phyloP scores from a whole-genome alignment of 768 basidiomycete genomes.

The Gloeopeniophorella convolvens region DNA sequence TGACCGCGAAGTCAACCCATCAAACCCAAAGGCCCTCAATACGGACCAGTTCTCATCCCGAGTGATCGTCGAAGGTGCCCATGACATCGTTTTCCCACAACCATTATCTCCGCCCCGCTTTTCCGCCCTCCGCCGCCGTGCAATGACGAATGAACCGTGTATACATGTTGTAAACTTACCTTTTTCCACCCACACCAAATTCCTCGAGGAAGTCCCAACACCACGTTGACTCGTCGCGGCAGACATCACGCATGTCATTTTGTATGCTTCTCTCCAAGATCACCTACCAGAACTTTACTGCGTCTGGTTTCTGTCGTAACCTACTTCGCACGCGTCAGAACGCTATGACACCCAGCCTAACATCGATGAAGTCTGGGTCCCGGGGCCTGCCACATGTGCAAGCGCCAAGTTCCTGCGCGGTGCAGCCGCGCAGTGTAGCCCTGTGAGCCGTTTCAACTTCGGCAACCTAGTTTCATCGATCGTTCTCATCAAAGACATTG shows the following conservation, averaged over 20 bases:
- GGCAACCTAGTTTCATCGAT: conserved; percentile 17
- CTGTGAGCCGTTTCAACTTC: conserved; percentile 13
- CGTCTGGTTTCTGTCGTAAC: no score
- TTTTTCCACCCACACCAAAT: no score
- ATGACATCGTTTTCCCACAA: not conserved
- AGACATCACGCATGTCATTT: conserved; percentile 17
- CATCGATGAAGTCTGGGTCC: conserved; percentile 1
- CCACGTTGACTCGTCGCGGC: conserved; percentile 5
- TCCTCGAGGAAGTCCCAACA: not conserved
- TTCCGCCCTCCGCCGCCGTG: not conserved
- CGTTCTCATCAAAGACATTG: not conserved
- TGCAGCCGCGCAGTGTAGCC: conserved; percentile 13
- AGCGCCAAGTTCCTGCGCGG: conserved; percentile 12
- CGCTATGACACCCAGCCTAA: not conserved
- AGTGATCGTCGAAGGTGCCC: not conserved
- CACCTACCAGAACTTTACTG: not conserved
- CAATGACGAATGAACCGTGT: no score
- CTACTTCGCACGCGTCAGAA: not conserved
- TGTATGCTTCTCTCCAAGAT: conserved; percentile 6
- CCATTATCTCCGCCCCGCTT: not conserved
- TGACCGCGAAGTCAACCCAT: no score
- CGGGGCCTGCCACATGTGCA: conserved; percentile 2
- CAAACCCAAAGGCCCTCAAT: no score
- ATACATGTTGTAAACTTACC: no score
- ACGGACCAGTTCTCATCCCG: no score